These are phyloP conservation scores for Kodamaea fukazawae DNA, from an alignment of 805 yeast species.

Conservation along the genomic window DNA sequence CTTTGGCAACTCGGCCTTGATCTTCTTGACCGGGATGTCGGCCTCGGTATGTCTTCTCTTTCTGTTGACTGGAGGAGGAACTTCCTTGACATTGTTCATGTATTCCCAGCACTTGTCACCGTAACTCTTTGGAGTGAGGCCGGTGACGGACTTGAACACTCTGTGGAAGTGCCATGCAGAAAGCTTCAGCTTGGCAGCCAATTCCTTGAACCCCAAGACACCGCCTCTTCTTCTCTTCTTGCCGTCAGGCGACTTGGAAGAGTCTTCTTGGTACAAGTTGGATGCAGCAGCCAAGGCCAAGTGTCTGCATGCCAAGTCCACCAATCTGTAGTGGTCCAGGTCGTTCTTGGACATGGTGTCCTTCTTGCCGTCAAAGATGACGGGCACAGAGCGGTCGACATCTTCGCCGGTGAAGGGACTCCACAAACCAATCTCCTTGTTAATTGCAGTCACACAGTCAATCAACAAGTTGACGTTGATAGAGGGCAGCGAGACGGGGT, in stretches of 20 bases:
- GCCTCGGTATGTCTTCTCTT: too few relatives aligned
- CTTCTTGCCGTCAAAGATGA: constrained; percentile 25
- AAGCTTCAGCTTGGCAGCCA: constrained; percentile 78
- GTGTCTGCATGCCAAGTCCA: constrained; percentile 78
- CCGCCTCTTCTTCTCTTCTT: constrained; percentile 70
- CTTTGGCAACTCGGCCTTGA: neutral
- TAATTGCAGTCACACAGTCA: constrained; percentile 53
- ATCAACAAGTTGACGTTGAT: constrained; percentile 46
- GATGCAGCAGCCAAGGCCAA: constrained; percentile 76
- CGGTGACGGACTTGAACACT: constrained; percentile 82
- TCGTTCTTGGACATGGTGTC: constrained; percentile 52
- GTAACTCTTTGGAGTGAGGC: constrained; percentile 83
- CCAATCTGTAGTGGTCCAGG: constrained; percentile 64
- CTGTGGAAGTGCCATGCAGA: constrained; percentile 94
- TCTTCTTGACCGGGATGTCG: too few relatives aligned
- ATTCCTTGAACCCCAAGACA: constrained; percentile 78
- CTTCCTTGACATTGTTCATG: constrained; percentile 29
- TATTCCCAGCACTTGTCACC: constrained; percentile 79
- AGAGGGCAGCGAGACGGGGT: constrained; percentile 46
- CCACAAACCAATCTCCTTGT: constrained; percentile 55
- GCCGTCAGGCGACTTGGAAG: constrained; percentile 18
- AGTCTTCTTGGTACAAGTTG: constrained; percentile 27
- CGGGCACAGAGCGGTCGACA: constrained; percentile 35
- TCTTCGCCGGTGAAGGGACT: constrained; percentile 50
- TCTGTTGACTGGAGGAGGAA: too few relatives aligned